Conservation (phyloP, 2,329 filamentous ascomycete genomes). For the Cercospora sojina region DNA sequence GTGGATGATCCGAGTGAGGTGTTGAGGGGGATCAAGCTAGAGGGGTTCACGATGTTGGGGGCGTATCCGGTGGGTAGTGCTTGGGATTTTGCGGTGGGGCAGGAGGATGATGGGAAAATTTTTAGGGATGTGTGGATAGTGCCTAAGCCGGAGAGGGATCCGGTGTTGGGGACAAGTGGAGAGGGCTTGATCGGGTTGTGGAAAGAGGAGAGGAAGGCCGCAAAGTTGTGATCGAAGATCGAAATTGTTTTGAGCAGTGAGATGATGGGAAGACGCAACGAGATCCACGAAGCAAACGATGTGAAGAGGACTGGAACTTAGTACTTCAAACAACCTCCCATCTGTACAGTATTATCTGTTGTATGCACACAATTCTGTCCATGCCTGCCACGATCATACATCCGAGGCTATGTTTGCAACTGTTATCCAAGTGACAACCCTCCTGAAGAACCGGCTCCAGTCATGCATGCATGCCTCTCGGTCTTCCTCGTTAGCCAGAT, state of each 20-base stretch:
- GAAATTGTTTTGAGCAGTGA: neutral
- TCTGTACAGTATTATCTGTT: conserved; percentile 4
- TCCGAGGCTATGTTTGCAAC: neutral
- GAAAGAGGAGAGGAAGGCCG: conserved; percentile 5
- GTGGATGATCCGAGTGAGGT: conserved; percentile 38
- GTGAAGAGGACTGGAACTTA: neutral
- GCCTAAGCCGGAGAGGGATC: conserved; percentile 48
- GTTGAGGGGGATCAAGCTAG: conserved; percentile 40
- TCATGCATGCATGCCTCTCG: neutral
- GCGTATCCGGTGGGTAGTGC: conserved; percentile 52
- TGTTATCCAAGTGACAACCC: neutral
- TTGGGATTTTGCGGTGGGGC: conserved; percentile 55
- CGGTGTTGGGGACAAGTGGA: conserved; percentile 45
- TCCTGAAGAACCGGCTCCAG: neutral
- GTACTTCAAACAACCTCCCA: conserved; percentile 2
- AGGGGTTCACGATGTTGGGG: conserved; percentile 58
- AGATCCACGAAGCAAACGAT: neutral
- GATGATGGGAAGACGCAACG: neutral
- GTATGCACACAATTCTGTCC: neutral
- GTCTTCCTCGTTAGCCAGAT: neutral
- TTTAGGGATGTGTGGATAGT: conserved; percentile 50
- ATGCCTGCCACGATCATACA: neutral
- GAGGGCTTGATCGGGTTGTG: conserved; percentile 43
- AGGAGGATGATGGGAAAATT: conserved; percentile 44
- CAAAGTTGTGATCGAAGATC: neutral